A percentile compares a stretch with the other conserved stretches of the same genome.
Conservation (phyloP, 1,284 basidiomycete genomes). For the Apiotrichum siamense region DNA sequence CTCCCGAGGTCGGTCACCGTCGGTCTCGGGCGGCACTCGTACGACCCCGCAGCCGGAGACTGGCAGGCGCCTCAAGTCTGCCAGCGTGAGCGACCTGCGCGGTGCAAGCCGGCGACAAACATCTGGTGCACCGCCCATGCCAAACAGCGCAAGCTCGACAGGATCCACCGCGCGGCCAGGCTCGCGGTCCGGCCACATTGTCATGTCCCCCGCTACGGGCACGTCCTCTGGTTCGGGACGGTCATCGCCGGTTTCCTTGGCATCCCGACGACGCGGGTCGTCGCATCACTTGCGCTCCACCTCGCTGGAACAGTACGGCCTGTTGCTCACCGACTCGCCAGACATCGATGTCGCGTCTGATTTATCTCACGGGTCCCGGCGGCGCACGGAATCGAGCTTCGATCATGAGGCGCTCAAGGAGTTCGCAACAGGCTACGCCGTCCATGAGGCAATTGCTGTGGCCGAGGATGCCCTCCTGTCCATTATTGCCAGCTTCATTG, state of each 20-base stretch:
- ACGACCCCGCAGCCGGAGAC: background rate
- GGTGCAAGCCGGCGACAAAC: constrained; percentile 35
- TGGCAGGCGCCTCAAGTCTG: constrained; percentile 40
- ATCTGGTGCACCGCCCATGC: constrained; percentile 36
- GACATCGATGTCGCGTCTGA: constrained; percentile 1
- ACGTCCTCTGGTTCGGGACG: constrained; percentile 18
- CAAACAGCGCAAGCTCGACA: constrained; percentile 12
- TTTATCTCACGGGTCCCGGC: background rate
- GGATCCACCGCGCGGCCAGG: constrained; percentile 10
- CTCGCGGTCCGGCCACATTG: background rate
- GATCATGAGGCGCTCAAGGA: constrained; percentile 6
- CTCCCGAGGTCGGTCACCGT: background rate
- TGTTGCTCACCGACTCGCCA: constrained; percentile 1
- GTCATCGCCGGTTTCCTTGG: constrained; percentile 22
- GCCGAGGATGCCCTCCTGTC: constrained; percentile 87
- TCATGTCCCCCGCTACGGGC: constrained; percentile 16
- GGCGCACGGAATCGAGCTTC: background rate
- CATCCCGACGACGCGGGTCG: constrained; percentile 5
- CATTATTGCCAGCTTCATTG: constrained; percentile 93
- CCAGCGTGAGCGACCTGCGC: constrained; percentile 56
- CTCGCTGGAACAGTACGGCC: constrained; percentile 8
- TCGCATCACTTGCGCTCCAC: constrained; percentile 2
- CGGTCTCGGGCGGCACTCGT: background rate
- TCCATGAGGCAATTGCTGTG: constrained; percentile 50
- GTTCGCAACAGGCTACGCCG: constrained; percentile 25